Evolutionary conservation across 148 eudicot species (phyloP).

Genomic region (Camellia granthamiana): DNA sequence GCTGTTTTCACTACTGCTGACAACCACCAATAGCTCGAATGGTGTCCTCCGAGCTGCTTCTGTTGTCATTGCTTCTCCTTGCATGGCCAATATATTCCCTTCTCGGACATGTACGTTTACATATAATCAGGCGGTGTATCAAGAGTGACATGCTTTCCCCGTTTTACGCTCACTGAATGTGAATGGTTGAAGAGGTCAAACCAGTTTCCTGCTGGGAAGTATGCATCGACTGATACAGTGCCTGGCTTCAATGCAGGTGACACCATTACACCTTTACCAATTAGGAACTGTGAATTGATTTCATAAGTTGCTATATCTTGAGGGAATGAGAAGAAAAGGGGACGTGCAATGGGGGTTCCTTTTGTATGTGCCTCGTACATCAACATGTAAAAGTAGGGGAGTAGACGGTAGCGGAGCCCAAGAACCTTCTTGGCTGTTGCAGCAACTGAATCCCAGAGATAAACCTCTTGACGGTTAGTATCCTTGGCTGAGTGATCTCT

Average conservation of each 20-base stretch:
- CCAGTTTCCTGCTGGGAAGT: constrained; percentile 84
- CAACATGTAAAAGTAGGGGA: constrained; percentile 69
- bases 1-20: constrained; percentile 33
- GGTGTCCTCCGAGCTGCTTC: constrained; percentile 57
- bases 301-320: constrained; percentile 49
- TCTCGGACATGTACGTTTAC: constrained; percentile 69
- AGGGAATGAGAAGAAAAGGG: constrained; percentile 79
- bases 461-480: constrained; percentile 59
- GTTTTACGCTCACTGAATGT: constrained; percentile 29
- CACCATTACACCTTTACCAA: constrained; percentile 73
- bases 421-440: constrained; percentile 63
- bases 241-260: constrained; percentile 66
- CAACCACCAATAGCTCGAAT: constrained; percentile 54
- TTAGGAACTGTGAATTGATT: constrained; percentile 64
- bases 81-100: constrained; percentile 71
- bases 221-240: constrained; percentile 47
- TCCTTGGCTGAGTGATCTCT: constrained; percentile 60
- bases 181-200: constrained; percentile 65
- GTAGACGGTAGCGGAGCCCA: constrained; percentile 69
- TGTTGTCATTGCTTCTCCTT: constrained; percentile 70
- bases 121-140: constrained; percentile 60
- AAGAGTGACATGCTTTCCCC: constrained; percentile 41
- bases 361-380: constrained; percentile 66
- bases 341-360: constrained; percentile 69
- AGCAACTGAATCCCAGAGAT: constrained; percentile 73